Percentiles rank a stretch among this genome's conserved stretches.
Evolutionary conservation across 768 basidiomycete species (phyloP).

Genomic region (Amanita molliuscula): DNA sequence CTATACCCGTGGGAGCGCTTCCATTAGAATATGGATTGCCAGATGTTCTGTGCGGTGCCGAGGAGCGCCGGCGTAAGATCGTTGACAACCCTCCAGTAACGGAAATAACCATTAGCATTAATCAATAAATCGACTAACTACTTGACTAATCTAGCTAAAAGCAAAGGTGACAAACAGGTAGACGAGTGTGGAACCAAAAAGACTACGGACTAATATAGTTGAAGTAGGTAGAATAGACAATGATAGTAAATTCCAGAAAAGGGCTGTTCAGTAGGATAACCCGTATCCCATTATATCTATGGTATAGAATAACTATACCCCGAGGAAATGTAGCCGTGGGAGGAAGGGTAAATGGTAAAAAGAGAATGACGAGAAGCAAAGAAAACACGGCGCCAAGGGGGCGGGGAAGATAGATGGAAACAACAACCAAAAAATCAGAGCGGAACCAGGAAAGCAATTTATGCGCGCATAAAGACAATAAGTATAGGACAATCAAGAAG

Average conservation of each 20-base stretch:
- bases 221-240: background rate
- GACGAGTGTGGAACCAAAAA: background rate
- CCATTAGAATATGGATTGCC: background rate
- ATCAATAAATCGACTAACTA: slow-evolving; percentile 3
- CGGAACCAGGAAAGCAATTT: background rate
- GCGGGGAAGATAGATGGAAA: background rate
- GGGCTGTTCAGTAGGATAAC: background rate
- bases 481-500: slow-evolving; percentile 6
- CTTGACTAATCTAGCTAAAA: background rate
- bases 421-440: background rate
- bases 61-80: no score
- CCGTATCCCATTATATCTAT: slow-evolving; percentile 1
- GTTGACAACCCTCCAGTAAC: background rate
- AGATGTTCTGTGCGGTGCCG: no score
- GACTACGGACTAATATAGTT: background rate
- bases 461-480: background rate
- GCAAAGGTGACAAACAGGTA: background rate
- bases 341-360: background rate
- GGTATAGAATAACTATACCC: background rate
- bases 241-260: background rate
- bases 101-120: background rate
- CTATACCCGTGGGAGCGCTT: no score
- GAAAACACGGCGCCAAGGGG: background rate
- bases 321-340: background rate
- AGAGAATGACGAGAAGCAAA: background rate